Percentiles rank a stretch among this genome's conserved stretches.
Conservation (phyloP, 2,329 filamentous ascomycete species). For the Colletotrichum limetticola region DNA sequence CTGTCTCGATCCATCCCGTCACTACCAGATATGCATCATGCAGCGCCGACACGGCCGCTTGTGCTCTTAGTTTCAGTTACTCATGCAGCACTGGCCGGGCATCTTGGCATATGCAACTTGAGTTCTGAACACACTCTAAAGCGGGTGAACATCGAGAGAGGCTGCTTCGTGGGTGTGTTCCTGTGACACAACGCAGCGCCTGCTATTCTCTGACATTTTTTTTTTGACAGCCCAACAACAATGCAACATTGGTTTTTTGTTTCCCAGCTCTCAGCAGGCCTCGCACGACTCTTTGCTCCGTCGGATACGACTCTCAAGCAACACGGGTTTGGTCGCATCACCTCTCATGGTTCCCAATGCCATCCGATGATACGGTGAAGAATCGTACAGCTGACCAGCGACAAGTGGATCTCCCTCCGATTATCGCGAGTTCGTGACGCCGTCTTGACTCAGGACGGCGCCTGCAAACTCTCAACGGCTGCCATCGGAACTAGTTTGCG, state of each 20-base stretch:
- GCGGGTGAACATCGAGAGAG: neutral
- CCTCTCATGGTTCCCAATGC: neutral
- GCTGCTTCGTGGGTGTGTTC: neutral
- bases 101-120: neutral
- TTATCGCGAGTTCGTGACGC: slow-evolving; percentile 12
- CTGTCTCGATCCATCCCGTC: neutral
- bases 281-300: neutral
- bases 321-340: neutral
- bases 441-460: slow-evolving; percentile 24
- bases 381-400: slow-evolving; percentile 8
- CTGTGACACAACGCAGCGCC: neutral
- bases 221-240: neutral
- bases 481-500: neutral
- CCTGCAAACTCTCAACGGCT: slow-evolving; percentile 10
- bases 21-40: neutral
- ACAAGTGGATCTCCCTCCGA: slow-evolving; percentile 3
- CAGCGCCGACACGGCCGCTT: neutral
- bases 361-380: slow-evolving; percentile 14
- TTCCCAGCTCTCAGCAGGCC: neutral
- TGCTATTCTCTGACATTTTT: neutral
- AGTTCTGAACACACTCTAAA: neutral
- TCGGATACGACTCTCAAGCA: neutral
- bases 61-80: neutral
- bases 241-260: neutral
- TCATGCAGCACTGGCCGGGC: neutral